Base-by-base conservation (phyloP, 306 rosid genomes). In the Vigna unguiculata region DNA sequence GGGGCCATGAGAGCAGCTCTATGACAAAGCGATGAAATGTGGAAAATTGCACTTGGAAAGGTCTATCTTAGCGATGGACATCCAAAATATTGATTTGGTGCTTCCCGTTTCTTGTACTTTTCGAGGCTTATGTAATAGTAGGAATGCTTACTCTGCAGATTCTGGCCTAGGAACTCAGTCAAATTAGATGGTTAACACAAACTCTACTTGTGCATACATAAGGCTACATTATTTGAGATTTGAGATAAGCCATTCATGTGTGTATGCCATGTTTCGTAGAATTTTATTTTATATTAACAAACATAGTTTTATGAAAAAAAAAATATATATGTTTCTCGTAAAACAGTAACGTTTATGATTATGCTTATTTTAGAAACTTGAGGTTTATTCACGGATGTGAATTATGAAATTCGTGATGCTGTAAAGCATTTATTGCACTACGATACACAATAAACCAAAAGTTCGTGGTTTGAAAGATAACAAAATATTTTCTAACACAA, bases 1-100 rank as follows among this genome's bases (percentile, higher is more conserved):
- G 83, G 83, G 25, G 85, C 93, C 59, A 79, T 91, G 93, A 88
- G 80, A 91, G 89, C 87, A 48, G 97, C 98, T 43, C 80, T 95
- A 65, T 94, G 80, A 88, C 24, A 15, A 22, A 63, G 69, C 4
- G 7, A 80, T 71, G 15, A 20, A 59, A 60, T 36, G 38, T 59
- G 51, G 49, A 75, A 64, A 60, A 47, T 62, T 45, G 48, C 52
- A 81, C 65, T 60, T 72, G 63, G 58, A 51, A 61, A 68, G 32
- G 55, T 72, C 20, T 49, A 34, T 47, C 53, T 5, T 14, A 30
- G 22, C 8, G 1, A 61, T 60, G 34, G 66, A 9, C 40, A 20
- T 65, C 49, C 9, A 28, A 24, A 38, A 6, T 60, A 61, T 51
- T 53, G 48, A 54, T 74, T 54, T 12, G 38, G 41, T 38, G 34